Evolutionary conservation across 225 moss, liverwort and hornwort genomes (phyloP).

Genomic region (Asterella californica): DNA sequence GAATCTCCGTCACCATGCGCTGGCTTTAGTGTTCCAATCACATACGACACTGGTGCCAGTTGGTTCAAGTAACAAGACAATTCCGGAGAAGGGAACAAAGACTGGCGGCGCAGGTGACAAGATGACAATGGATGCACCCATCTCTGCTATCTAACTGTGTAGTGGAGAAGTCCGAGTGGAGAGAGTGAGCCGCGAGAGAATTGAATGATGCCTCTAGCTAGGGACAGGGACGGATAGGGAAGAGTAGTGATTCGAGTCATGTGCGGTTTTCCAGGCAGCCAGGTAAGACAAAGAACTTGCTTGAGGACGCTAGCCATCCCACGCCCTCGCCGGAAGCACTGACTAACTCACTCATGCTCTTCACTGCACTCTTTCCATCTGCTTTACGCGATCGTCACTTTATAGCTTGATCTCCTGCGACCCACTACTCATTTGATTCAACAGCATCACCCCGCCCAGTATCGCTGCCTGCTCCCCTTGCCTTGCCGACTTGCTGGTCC

Average conservation of each 20-base stretch:
- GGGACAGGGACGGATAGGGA: not conserved
- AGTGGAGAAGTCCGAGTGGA: not conserved
- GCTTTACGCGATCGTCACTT: slow-evolving; percentile 19
- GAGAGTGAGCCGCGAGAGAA: not conserved
- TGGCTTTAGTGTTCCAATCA: slow-evolving; percentile 11
- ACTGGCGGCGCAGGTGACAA: slow-evolving; percentile 22
- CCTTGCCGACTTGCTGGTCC: not conserved
- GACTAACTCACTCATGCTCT: slow-evolving; percentile 4
- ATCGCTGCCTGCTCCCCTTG: slow-evolving; percentile 5
- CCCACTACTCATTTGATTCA: slow-evolving; percentile 3
- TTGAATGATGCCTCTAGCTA: not conserved
- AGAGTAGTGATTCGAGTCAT: not conserved
- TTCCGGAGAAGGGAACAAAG: not conserved
- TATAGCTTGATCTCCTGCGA: slow-evolving; percentile 2
- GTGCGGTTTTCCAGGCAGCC: slow-evolving; percentile 6
- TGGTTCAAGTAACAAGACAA: slow-evolving; percentile 9
- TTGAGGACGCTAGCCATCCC: slow-evolving; percentile 12
- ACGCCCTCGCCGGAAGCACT: not conserved
- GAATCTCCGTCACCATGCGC: slow-evolving; percentile 12
- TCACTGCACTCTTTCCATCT: slow-evolving; percentile 7
- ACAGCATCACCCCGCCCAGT: not conserved
- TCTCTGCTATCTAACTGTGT: not conserved
- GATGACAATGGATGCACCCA: not conserved
- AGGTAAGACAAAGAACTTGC: not conserved
- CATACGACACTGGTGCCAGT: slow-evolving; percentile 19